These are phyloP conservation scores for Xeromyces bisporus DNA, from an alignment of 495 filamentous ascomycete genomes.

Conservation along the genomic window DNA sequence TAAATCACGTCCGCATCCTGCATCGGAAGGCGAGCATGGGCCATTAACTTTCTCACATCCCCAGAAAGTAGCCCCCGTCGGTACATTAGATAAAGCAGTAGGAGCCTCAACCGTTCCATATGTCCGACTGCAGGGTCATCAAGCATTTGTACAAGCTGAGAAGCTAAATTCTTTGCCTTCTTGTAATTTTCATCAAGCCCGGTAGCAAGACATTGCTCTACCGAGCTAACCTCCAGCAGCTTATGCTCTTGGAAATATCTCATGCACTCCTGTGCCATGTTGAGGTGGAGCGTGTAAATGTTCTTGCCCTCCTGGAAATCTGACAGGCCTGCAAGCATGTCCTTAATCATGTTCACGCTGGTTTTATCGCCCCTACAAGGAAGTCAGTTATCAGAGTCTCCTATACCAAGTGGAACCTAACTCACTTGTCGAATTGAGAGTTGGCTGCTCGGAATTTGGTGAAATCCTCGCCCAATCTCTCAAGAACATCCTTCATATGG, in stretches of 20 bases:
- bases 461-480: constrained; percentile 83
- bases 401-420: background rate
- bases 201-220: constrained; percentile 76
- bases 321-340: constrained; percentile 88
- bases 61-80: constrained; percentile 75
- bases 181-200: constrained; percentile 85
- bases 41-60: constrained; percentile 69
- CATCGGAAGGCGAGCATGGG: constrained; percentile 61
- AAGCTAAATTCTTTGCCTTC: constrained; percentile 74
- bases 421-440: constrained; percentile 69
- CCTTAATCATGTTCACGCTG: constrained; percentile 80
- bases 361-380: constrained; percentile 35
- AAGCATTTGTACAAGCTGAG: constrained; percentile 68
- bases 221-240: constrained; percentile 66
- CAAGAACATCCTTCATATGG: constrained; percentile 97
- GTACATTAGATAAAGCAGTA: constrained; percentile 73
- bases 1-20: constrained; percentile 53
- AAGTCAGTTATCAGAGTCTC: constrained; percentile 2
- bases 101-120: constrained; percentile 65
- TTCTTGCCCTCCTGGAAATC: constrained; percentile 92
- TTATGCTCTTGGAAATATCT: constrained; percentile 71
- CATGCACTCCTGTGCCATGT: constrained; percentile 98
- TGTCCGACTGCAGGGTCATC: constrained; percentile 58
- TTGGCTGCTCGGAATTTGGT: constrained; percentile 79
- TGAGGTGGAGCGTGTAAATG: constrained; percentile 84